These are phyloP conservation scores for Calonectria leucothoes DNA, from an alignment of 2,329 filamentous ascomycete genomes.

Conservation along the genomic window DNA sequence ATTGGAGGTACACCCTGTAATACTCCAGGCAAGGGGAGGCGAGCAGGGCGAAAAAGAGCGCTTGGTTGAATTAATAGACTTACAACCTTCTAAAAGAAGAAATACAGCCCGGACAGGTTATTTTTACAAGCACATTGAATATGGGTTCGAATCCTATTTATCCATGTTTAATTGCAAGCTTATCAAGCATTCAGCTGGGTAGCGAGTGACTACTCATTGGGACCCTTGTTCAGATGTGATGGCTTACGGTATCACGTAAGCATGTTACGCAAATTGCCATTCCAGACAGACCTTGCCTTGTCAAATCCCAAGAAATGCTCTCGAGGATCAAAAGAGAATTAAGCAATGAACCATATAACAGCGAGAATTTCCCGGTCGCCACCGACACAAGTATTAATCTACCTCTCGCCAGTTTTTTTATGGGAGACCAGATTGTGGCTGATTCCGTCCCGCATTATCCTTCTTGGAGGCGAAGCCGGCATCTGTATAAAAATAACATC, in stretches of 20 bases:
- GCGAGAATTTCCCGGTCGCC: too few relatives aligned
- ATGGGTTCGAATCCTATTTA: background rate
- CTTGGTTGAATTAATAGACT: background rate
- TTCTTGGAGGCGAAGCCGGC: too few relatives aligned
- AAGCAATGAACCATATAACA: too few relatives aligned
- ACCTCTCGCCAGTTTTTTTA: too few relatives aligned
- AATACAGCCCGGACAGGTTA: background rate
- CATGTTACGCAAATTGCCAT: background rate
- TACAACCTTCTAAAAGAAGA: background rate
- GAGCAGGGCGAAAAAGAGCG: background rate
- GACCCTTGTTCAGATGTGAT: background rate
- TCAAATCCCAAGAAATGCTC: background rate
- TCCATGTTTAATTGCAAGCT: background rate
- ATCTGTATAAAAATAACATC: too few relatives aligned
- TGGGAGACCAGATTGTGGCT: too few relatives aligned
- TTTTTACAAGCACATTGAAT: background rate
- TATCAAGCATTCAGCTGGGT: background rate
- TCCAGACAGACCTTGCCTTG: background rate
- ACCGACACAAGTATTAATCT: too few relatives aligned
- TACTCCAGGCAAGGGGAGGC: background rate
- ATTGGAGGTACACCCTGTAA: slow-evolving; percentile 15
- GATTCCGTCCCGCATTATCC: too few relatives aligned
- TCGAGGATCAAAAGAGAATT: too few relatives aligned
- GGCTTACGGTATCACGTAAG: background rate
- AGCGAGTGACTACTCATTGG: background rate